These are phyloP conservation scores for Quercus berberidifolia DNA, from an alignment of 306 rosid species.

Conservation along the genomic window DNA sequence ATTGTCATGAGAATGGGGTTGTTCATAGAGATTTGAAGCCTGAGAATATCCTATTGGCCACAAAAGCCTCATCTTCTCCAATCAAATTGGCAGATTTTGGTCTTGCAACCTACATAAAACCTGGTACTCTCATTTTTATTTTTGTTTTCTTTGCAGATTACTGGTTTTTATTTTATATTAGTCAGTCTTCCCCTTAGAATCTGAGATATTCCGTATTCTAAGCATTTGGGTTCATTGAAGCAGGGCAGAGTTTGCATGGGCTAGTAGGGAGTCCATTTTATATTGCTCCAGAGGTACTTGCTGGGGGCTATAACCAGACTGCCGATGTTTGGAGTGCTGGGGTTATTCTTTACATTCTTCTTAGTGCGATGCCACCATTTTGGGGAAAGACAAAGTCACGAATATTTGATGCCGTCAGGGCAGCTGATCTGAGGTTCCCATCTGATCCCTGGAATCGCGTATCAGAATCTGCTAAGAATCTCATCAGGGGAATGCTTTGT, in stretches of 20 bases:
- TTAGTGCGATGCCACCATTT: constrained; percentile 81
- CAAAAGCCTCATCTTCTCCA: constrained; percentile 68
- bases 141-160: constrained; percentile 18
- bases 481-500: constrained; percentile 72
- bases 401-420: constrained; percentile 76
- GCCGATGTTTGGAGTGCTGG: constrained; percentile 94
- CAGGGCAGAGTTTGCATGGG: constrained; percentile 85
- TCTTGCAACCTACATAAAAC: constrained; percentile 83
- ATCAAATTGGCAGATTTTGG: constrained; percentile 88
- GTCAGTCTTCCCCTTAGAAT: not conserved
- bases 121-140: constrained; percentile 45
- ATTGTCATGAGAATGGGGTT: constrained; percentile 82
- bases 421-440: constrained; percentile 70
- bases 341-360: constrained; percentile 77
- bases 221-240: constrained; percentile 32
- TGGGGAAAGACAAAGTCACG: constrained; percentile 87
- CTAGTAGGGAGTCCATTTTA: constrained; percentile 92
- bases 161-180: not conserved
- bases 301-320: constrained; percentile 81
- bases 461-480: constrained; percentile 66
- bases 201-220: constrained; percentile 20
- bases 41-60: constrained; percentile 76
- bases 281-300: constrained; percentile 85
- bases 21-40: constrained; percentile 91
- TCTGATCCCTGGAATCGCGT: constrained; percentile 59